A percentile compares a stretch with the other conserved stretches of the same genome.
These are phyloP conservation scores for Wickerhamomyces sp. DNA, from an alignment of 1,139 yeast genomes.

Conservation along the genomic window DNA sequence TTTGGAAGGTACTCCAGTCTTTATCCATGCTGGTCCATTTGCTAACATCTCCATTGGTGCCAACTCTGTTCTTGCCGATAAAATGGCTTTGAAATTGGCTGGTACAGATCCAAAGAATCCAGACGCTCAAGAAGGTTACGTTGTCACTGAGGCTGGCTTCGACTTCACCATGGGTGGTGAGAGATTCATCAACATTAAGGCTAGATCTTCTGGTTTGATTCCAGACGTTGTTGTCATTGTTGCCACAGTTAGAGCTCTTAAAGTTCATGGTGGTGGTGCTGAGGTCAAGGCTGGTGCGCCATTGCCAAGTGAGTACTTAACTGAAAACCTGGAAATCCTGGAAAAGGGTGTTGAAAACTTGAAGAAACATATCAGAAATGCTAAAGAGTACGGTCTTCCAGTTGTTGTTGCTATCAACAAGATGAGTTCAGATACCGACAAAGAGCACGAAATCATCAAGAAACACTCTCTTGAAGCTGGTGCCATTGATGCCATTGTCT, in stretches of 20 bases:
- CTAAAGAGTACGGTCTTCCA: constrained; percentile 81
- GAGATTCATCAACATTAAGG: constrained; percentile 92
- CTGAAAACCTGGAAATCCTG: constrained; percentile 82
- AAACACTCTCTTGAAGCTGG: constrained; percentile 90
- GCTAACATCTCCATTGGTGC: constrained; percentile 98
- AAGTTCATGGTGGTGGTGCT: constrained; percentile 98
- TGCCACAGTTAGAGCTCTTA: constrained; percentile 95
- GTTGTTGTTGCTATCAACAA: constrained; percentile 95
- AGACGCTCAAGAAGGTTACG: constrained; percentile 73
- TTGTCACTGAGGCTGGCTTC: constrained; percentile 96
- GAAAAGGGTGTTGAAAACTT: constrained; percentile 83
- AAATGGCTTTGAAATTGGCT: constrained; percentile 88
- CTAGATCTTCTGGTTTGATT: constrained; percentile 84
- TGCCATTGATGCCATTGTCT: constrained; percentile 87
- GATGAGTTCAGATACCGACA: constrained; percentile 79
- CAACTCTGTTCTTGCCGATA: constrained; percentile 89
- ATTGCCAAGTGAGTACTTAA: constrained; percentile 78
- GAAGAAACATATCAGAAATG: constrained; percentile 87
- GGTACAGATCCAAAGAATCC: constrained; percentile 56
- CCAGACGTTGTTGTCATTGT: constrained; percentile 95
- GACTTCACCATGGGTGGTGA: constrained; percentile 99
- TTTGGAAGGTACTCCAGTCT: constrained; percentile 95
- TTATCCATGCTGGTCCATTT: constrained; percentile 98
- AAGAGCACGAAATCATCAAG: constrained; percentile 79
- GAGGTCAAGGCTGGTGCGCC: constrained; percentile 95